phyloP scores from a whole-genome alignment of 805 yeast species.

The Kodamaea laetipori region DNA sequence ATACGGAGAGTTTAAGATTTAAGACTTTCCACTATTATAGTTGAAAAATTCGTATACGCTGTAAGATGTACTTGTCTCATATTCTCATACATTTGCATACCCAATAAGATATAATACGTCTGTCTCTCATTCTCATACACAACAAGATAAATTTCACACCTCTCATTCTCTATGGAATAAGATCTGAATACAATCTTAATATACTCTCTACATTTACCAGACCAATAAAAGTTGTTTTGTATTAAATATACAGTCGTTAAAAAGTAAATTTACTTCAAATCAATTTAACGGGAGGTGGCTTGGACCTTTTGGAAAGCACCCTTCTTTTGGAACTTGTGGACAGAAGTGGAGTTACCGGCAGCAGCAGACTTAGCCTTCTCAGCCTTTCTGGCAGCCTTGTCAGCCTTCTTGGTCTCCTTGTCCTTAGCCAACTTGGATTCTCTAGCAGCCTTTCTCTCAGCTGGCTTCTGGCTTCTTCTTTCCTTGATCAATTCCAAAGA shows the following conservation, averaged over 20 bases:
- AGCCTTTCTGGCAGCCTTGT: conserved; percentile 93
- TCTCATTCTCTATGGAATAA: too few species aligned
- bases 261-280: conserved; percentile 13
- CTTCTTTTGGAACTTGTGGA: conserved; percentile 95
- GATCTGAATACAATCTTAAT: too few species aligned
- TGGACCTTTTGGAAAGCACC: conserved; percentile 98
- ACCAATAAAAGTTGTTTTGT: conserved; percentile 12
- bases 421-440: conserved; percentile 81
- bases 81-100: too few species aligned
- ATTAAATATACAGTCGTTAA: conserved; percentile 18
- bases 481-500: conserved; percentile 97
- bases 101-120: too few species aligned
- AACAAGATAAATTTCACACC: too few species aligned
- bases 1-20: conserved; percentile 28
- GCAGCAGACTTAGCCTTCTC: conserved; percentile 83
- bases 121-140: too few species aligned
- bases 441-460: conserved; percentile 97
- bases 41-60: too few species aligned
- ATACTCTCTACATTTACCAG: conserved; percentile 3
- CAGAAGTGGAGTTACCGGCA: conserved; percentile 64
- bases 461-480: conserved; percentile 95
- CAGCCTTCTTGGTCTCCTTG: conserved; percentile 87
- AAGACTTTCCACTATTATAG: too few species aligned
- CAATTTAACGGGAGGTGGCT: conserved; percentile 87
- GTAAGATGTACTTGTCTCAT: too few species aligned